These are phyloP conservation scores for Penicillium taxi DNA, from an alignment of 495 filamentous ascomycete species.

Conservation along the genomic window DNA sequence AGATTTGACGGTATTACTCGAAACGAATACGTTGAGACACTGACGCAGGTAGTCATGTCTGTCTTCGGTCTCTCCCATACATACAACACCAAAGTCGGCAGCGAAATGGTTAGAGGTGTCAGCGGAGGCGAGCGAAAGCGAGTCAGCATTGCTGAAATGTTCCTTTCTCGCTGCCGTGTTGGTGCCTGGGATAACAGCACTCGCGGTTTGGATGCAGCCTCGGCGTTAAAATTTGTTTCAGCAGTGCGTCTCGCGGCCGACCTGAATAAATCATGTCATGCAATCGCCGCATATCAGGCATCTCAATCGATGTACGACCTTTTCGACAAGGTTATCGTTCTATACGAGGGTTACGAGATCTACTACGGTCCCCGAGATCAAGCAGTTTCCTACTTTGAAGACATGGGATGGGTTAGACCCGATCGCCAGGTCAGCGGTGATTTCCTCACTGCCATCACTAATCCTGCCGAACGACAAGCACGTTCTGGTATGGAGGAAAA, in stretches of 20 bases:
- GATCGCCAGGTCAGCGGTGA: conserved; percentile 55
- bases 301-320: conserved; percentile 70
- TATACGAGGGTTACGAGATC: conserved; percentile 57
- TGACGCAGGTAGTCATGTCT: conserved; percentile 50
- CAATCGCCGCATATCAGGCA: conserved; percentile 78
- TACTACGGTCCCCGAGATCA: conserved; percentile 51
- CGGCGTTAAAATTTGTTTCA: conserved; percentile 61
- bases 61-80: conserved; percentile 49
- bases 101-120: conserved; percentile 53
- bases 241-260: conserved; percentile 65
- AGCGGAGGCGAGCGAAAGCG: conserved; percentile 76
- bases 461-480: conserved; percentile 51
- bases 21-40: conserved; percentile 33
- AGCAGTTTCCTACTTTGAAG: conserved; percentile 52
- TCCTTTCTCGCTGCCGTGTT: conserved; percentile 57
- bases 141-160: conserved; percentile 45
- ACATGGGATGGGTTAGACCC: conserved; percentile 51
- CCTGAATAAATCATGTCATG: conserved; percentile 63
- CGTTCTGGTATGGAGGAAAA: conserved; percentile 51
- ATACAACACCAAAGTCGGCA: conserved; percentile 40
- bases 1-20: conserved; percentile 35
- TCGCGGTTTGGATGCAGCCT: conserved; percentile 75
- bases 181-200: conserved; percentile 81
- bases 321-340: conserved; percentile 52
- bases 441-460: conserved; percentile 65